These are phyloP conservation scores for Boletus subcaerulescens DNA, from an alignment of 768 basidiomycete species.

Conservation along the genomic window DNA sequence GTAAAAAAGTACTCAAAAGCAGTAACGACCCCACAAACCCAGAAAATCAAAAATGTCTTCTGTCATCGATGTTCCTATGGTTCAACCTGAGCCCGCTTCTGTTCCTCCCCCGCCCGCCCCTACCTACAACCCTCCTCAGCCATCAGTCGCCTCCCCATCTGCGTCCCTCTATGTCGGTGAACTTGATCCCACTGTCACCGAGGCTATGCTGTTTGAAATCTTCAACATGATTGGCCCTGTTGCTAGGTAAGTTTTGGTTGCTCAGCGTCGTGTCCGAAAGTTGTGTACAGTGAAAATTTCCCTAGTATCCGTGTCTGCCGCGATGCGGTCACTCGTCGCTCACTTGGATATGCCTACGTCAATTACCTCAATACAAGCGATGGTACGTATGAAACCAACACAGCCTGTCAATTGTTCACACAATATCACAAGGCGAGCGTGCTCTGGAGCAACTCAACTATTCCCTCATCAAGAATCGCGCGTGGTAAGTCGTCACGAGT, in stretches of 20 bases:
- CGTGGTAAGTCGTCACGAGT: slow-evolving; percentile 60
- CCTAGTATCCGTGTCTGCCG: slow-evolving; percentile 96
- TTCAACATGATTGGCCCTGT: slow-evolving; percentile 99
- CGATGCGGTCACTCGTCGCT: slow-evolving; percentile 99
- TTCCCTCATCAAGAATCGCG: slow-evolving; percentile 96
- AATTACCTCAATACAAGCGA: slow-evolving; percentile 96
- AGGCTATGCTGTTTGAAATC: slow-evolving; percentile 99
- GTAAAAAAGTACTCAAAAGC: slow-evolving; percentile 79
- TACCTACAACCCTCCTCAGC: slow-evolving; percentile 54
- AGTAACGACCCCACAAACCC: slow-evolving; percentile 79
- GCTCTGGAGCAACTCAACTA: slow-evolving; percentile 99
- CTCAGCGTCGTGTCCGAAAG: neutral
- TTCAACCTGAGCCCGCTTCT: slow-evolving; percentile 47
- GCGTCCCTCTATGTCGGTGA: slow-evolving; percentile 99
- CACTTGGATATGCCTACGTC: slow-evolving; percentile 99
- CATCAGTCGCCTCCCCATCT: slow-evolving; percentile 64
- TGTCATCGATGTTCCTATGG: slow-evolving; percentile 52
- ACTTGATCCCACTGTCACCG: slow-evolving; percentile 95
- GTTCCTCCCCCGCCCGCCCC: slow-evolving; percentile 46
- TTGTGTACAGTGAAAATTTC: neutral
- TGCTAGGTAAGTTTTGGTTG: slow-evolving; percentile 64
- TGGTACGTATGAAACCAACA: slow-evolving; percentile 49
- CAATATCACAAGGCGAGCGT: slow-evolving; percentile 70
- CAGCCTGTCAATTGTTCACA: neutral
- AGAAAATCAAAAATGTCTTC: slow-evolving; percentile 59